These are phyloP conservation scores for Agroathelia rolfsii DNA, from an alignment of 1,284 basidiomycete species.

Conservation along the genomic window DNA sequence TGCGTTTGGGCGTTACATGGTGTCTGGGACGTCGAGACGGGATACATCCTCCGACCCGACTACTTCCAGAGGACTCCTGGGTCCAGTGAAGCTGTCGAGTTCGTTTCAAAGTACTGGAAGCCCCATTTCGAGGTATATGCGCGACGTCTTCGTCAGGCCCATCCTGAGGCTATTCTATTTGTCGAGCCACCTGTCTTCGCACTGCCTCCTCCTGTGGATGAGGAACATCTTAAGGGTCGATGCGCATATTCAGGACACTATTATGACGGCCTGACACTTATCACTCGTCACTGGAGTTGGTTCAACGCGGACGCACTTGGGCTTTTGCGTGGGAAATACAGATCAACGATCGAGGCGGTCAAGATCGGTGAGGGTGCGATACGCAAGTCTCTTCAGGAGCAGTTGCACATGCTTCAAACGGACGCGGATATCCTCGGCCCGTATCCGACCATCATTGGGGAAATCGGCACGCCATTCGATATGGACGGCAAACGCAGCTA, in stretches of 20 bases:
- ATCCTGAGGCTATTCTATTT: slow-evolving; percentile 84
- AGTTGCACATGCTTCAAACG: slow-evolving; percentile 71
- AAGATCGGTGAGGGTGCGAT: slow-evolving; percentile 80
- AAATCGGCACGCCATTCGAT: slow-evolving; percentile 92
- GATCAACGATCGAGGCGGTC: slow-evolving; percentile 53
- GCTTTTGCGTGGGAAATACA: slow-evolving; percentile 82
- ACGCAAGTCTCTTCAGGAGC: slow-evolving; percentile 73
- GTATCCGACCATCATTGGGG: slow-evolving; percentile 93
- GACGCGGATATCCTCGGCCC: slow-evolving; percentile 60
- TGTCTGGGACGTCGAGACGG: slow-evolving; percentile 78
- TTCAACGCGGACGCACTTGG: slow-evolving; percentile 96
- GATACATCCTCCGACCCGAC: slow-evolving; percentile 59
- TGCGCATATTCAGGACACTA: slow-evolving; percentile 83
- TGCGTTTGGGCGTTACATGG: slow-evolving; percentile 92
- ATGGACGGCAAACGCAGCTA: slow-evolving; percentile 82
- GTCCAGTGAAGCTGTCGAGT: slow-evolving; percentile 39
- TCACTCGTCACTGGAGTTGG: slow-evolving; percentile 89
- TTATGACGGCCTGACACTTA: slow-evolving; percentile 85
- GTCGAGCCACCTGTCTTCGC: slow-evolving; percentile 91
- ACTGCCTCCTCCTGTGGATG: slow-evolving; percentile 57
- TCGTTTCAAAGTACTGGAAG: slow-evolving; percentile 78
- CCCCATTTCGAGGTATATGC: slow-evolving; percentile 67
- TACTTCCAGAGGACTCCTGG: slow-evolving; percentile 61
- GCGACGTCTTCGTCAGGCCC: slow-evolving; percentile 55
- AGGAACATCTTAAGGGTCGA: slow-evolving; percentile 57